Evolutionary conservation across 345 rosid genomes (phyloP), one percentile per base, ranked within the genome.

Genomic region (Hypericum androsaemum): DNA sequence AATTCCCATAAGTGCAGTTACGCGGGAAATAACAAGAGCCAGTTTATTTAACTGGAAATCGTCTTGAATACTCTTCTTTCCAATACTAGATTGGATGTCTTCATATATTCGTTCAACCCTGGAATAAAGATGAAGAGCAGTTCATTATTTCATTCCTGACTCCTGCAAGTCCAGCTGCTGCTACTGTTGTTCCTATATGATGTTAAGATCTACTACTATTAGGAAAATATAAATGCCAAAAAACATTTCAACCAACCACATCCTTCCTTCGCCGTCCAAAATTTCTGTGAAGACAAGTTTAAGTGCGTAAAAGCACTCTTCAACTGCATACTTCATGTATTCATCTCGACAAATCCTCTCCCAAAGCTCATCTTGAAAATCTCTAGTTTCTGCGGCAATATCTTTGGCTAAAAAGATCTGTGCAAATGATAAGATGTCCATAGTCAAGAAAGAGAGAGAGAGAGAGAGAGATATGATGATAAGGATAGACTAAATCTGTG

Each of bases 311-410:
- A 73, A 92, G 71, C 81, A 87, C 68, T 92, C 98, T 55, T 75
- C 88, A 71, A 92, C 98, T 12, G 95, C 98, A 78, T 81, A 88
- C 71, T 81, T 88, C 98, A 85, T 92, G 68, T 84, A 76, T 3
- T 88, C 95, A 77, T 92, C 98, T 60, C 77, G 81, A 37, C 59
- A 72, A 61, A 92, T 81, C 70, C 84, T 83, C 55, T 92, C 98
- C 79, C 89, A 75, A 8, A 88, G 79, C 62, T 92, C 98, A n/a
- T 67, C 84, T 68, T 84, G 98, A 0, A 83, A 73, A 54, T 76
- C 76, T 54, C 70, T 83, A 65, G 54, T 58, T 59, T 84, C 96
- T 6, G 75, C 76, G 56, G 94, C 95, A 68, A 82, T 79, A 73
- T 92, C 95, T 74, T 75, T 92, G 40, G 98, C 98, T 63, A 81